Conservation (phyloP, 1,284 basidiomycete genomes). For the Trichosporon sp. region DNA sequence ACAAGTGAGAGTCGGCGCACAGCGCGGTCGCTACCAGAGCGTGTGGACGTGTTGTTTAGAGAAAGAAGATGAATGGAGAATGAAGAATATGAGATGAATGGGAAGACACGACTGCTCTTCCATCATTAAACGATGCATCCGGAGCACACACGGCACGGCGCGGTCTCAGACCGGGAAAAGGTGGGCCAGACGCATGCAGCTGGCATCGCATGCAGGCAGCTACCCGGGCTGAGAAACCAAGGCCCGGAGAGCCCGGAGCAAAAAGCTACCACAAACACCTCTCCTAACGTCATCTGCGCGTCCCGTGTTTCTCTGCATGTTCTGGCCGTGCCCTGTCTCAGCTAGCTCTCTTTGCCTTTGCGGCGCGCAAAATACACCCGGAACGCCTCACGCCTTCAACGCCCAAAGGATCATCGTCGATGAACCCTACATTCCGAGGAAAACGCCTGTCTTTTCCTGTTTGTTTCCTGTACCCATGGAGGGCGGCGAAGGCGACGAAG, state of each 20-base stretch:
- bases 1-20: not conserved
- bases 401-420: not conserved
- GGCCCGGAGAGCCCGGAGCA: not conserved
- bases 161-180: not conserved
- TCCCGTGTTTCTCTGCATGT: slow-evolving; percentile 4
- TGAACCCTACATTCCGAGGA: no score
- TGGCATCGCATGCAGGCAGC: no score
- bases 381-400: no score
- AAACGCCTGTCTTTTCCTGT: not conserved
- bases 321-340: not conserved
- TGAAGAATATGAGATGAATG: not conserved
- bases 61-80: not conserved
- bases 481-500: not conserved
- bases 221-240: not conserved
- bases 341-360: no score
- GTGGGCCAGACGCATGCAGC: no score
- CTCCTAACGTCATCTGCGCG: slow-evolving; percentile 2
- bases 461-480: no score
- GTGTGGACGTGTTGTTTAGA: not conserved
- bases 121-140: not conserved
- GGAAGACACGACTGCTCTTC: not conserved
- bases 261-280: slow-evolving; percentile 8
- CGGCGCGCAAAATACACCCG: no score
- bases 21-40: slow-evolving; percentile 1
- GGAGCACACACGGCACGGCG: not conserved